Percentiles rank a stretch among this genome's conserved stretches.
phyloP scores from a whole-genome alignment of 73 alveolate species.

The Symbiodinium pilosum region DNA sequence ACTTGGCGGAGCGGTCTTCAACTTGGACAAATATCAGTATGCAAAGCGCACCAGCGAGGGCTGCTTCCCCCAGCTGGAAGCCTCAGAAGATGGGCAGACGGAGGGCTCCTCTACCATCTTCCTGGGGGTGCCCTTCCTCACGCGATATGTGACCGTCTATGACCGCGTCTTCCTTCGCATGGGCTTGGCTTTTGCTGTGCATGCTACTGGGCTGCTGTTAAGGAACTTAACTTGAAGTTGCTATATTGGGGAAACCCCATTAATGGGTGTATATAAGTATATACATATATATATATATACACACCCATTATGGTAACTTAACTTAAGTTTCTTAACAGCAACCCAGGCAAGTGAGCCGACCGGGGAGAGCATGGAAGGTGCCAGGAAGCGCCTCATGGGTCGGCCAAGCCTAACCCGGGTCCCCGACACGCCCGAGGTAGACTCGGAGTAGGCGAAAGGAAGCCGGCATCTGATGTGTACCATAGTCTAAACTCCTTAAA shows the following conservation, averaged over 20 bases:
- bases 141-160: slow-evolving; percentile 76
- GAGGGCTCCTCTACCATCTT: slow-evolving; percentile 29
- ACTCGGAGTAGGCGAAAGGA: no score
- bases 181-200: slow-evolving; percentile 66
- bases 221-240: no score
- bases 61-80: slow-evolving; percentile 49
- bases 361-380: slow-evolving; percentile 27
- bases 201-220: no score
- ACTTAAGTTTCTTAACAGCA: no score
- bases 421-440: neutral
- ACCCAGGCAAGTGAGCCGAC: slow-evolving; percentile 34
- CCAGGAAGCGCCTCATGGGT: slow-evolving; percentile 53
- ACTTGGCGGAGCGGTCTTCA: neutral
- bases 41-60: slow-evolving; percentile 84
- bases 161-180: slow-evolving; percentile 89
- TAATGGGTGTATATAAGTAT: no score
- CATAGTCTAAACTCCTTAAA: no score
- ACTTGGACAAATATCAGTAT: slow-evolving; percentile 13
- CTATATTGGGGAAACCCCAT: no score
- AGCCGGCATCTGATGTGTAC: no score
- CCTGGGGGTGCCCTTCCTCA: slow-evolving; percentile 61
- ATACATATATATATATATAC: no score
- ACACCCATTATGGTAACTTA: no score
- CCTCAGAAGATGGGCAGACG: neutral
- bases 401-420: neutral